phyloP scores from a whole-genome alignment of 2,329 filamentous ascomycete genomes.

The Microdochium trichocladiopsis region DNA sequence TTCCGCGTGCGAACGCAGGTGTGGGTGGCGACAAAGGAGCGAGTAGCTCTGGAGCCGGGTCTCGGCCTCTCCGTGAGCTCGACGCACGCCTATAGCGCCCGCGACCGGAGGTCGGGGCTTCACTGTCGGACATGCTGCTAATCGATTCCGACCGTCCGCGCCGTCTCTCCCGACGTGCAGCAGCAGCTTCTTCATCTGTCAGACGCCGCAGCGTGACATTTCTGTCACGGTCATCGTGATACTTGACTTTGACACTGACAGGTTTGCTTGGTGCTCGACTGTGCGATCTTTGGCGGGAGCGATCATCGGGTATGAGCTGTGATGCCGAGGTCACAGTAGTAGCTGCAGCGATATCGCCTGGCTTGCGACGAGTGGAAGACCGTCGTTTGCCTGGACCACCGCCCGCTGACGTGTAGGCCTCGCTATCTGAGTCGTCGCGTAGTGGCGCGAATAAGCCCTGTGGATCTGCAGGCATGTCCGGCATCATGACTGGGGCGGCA shows the following conservation, averaged over 20 bases:
- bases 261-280: conserved; percentile 37
- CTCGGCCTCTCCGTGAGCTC: conserved; percentile 34
- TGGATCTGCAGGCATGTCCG: conserved; percentile 45
- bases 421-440: conserved; percentile 32
- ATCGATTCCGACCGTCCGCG: conserved; percentile 40
- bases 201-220: conserved; percentile 56
- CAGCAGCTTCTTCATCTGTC: conserved; percentile 51
- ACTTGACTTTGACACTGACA: conserved; percentile 51
- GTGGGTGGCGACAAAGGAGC: conserved; percentile 45
- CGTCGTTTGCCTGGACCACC: conserved; percentile 31
- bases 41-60: conserved; percentile 39
- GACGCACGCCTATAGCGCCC: conserved; percentile 48
- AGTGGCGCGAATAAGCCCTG: conserved; percentile 31
- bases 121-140: conserved; percentile 50
- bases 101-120: conserved; percentile 36
- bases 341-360: conserved; percentile 37
- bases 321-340: conserved; percentile 40
- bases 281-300: conserved; percentile 23
- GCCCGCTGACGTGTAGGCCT: conserved; percentile 32
- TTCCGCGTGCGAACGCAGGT: conserved; percentile 46
- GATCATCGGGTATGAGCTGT: conserved; percentile 35
- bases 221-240: conserved; percentile 52
- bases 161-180: conserved; percentile 28
- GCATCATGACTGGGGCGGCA: conserved; percentile 36
- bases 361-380: conserved; percentile 38